Percentiles rank a stretch among this genome's conserved stretches.
These are phyloP conservation scores for Fusarium sp. DNA, from an alignment of 2,329 filamentous ascomycete species.

Conservation along the genomic window DNA sequence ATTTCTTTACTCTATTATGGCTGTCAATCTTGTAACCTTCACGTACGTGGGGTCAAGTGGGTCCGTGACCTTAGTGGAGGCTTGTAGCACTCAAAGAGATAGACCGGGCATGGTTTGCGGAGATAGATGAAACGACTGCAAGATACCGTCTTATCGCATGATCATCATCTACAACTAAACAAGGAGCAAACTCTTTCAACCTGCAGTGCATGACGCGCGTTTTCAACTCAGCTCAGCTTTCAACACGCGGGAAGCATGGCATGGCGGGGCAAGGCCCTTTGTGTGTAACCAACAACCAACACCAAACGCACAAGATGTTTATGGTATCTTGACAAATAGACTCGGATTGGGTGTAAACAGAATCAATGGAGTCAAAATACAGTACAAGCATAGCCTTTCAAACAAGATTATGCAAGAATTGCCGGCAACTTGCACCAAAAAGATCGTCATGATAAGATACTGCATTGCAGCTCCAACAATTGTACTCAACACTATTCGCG, in stretches of 20 bases:
- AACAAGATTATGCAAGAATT: constrained; percentile 21
- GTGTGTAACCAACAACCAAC: constrained; percentile 34
- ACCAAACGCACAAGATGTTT: constrained; percentile 18
- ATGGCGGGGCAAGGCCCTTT: constrained; percentile 21
- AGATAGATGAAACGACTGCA: constrained; percentile 27
- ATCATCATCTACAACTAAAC: not conserved
- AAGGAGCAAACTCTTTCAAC: not conserved
- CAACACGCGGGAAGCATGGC: constrained; percentile 22
- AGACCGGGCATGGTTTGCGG: not conserved
- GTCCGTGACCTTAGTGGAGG: no score
- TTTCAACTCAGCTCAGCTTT: constrained; percentile 27
- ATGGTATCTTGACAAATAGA: not conserved
- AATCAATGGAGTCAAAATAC: not conserved
- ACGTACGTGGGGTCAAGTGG: no score
- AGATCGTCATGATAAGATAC: not conserved
- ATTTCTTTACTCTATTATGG: no score
- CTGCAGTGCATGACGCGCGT: constrained; percentile 27
- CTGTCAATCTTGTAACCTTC: no score
- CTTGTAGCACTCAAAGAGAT: no score
- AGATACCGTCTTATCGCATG: constrained; percentile 28
- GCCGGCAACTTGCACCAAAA: constrained; percentile 13
- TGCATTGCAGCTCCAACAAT: constrained; percentile 14
- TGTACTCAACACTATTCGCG: constrained; percentile 31
- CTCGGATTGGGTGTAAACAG: not conserved
- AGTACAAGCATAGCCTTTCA: constrained; percentile 3